phyloP scores from a whole-genome alignment of 2,329 filamentous ascomycete genomes.

The Colletotrichum brevisporum region DNA sequence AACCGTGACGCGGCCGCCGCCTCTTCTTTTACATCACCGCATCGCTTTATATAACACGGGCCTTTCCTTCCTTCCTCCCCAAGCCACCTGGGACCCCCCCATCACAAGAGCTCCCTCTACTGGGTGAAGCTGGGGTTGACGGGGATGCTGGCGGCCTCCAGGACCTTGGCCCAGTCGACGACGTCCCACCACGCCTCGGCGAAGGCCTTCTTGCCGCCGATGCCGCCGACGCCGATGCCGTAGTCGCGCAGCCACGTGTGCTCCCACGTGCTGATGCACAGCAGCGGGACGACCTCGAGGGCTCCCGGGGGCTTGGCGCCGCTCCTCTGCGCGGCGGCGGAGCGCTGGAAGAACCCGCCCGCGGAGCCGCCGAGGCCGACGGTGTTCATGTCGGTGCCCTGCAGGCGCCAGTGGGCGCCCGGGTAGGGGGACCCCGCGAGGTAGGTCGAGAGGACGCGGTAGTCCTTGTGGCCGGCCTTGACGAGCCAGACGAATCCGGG shows the following conservation, averaged over 20 bases:
- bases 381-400: constrained; percentile 79
- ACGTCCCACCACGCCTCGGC: constrained; percentile 88
- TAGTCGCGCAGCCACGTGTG: constrained; percentile 92
- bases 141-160: constrained; percentile 47
- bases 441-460: constrained; percentile 88
- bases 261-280: constrained; percentile 97
- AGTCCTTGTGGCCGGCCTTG: constrained; percentile 63
- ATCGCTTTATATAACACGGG: not conserved
- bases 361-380: constrained; percentile 57
- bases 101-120: constrained; percentile 1
- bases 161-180: constrained; percentile 87
- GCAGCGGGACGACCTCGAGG: constrained; percentile 78
- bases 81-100: not conserved
- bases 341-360: constrained; percentile 56
- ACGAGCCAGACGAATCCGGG: constrained; percentile 98
- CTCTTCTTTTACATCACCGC: not conserved
- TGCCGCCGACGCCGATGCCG: constrained; percentile 68
- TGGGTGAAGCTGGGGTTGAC: constrained; percentile 23
- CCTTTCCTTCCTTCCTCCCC: not conserved
- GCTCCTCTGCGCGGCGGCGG: constrained; percentile 45
- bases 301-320: constrained; percentile 72
- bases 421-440: constrained; percentile 91
- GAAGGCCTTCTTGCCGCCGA: constrained; percentile 81
- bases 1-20: not conserved
- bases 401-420: constrained; percentile 84